Evolutionary conservation across 495 filamentous ascomycete species (phyloP), one percentile per base, ranked within the genome.

Genomic region (Talaromyces stipitatus): DNA sequence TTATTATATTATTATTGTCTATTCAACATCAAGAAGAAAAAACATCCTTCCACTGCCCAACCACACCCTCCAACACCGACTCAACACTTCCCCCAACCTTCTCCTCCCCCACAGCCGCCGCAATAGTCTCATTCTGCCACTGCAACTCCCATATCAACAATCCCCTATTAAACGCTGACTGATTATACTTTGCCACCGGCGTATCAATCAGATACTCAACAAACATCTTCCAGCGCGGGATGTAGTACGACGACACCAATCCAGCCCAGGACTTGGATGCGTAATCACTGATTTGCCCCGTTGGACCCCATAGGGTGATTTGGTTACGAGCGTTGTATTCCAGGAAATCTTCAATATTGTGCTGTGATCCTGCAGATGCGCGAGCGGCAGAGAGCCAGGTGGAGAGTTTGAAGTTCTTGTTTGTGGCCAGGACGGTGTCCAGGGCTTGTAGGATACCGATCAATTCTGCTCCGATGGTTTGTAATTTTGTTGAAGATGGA

Each of bases 271-370:
- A 61, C 57, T 80, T 80, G 0, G 70, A 74, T 2, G 76, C 76
- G 57, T 81, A 81, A 60, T 81, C 78, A 24, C 58, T 67, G 24
- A 81, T 78, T 60, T 82, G 62, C 10, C 78, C 76, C 2, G 60
- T 61, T 0, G 78, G 79, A 0, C 79, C 79, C 78, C 78, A 82
- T 3, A 80, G 67, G 12, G 78, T 81, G 54, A 81, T 72, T 57
- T 81, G 78, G 56, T 81, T 80, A 45, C 74, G 71, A 7, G 78
- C 78, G 36, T 81, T 67, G 58, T 78, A 80, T 56, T 78, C 77
- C 54, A 72, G 68, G 59, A 74, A 80, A 14, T 70, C 61, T 47
- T 66, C 65, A 3, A 59, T 54, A 1, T 61, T 62, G 2, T 57
- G 26, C 54, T 73, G 62, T 7, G 52, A 57, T 3, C 56, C 27